Percentiles rank a stretch among this genome's conserved stretches.
phyloP scores from a whole-genome alignment of 805 yeast species.

The Metschnikowia borealis region DNA sequence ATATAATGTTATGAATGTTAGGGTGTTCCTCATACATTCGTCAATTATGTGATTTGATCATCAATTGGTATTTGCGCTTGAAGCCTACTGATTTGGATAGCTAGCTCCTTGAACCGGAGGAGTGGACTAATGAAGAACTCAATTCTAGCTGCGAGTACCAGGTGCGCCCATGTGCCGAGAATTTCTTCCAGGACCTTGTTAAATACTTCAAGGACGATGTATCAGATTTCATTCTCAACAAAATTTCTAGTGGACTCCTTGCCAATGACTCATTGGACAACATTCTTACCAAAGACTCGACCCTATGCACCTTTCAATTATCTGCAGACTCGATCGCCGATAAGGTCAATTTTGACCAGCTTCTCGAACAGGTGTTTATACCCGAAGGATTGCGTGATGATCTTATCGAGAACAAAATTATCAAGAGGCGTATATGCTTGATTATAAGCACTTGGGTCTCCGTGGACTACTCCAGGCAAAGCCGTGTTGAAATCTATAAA shows the following conservation, averaged over 20 bases:
- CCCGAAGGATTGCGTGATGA: constrained; percentile 57
- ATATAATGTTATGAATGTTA: no score
- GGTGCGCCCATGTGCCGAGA: constrained; percentile 82
- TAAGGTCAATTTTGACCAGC: constrained; percentile 62
- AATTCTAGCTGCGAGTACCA: constrained; percentile 78
- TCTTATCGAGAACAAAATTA: constrained; percentile 49
- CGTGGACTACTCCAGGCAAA: constrained; percentile 56
- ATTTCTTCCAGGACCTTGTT: constrained; percentile 72
- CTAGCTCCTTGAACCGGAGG: constrained; percentile 88
- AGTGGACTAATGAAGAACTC: constrained; percentile 82
- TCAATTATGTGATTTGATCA: constrained; percentile 60
- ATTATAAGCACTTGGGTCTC: constrained; percentile 80
- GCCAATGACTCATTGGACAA: constrained; percentile 37
- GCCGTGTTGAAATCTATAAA: constrained; percentile 55
- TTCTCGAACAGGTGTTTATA: constrained; percentile 57
- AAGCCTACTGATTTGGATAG: constrained; percentile 72
- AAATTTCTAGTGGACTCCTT: constrained; percentile 45
- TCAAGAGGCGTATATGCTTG: constrained; percentile 73
- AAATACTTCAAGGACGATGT: constrained; percentile 56
- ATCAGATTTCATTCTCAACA: constrained; percentile 52
- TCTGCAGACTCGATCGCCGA: constrained; percentile 64
- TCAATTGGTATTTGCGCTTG: constrained; percentile 69
- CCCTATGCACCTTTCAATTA: constrained; percentile 77
- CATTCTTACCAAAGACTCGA: constrained; percentile 70
- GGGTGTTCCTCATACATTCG: no score